Evolutionary conservation across 1,284 basidiomycete species (phyloP).

Genomic region (Ganoderma lucidum): DNA sequence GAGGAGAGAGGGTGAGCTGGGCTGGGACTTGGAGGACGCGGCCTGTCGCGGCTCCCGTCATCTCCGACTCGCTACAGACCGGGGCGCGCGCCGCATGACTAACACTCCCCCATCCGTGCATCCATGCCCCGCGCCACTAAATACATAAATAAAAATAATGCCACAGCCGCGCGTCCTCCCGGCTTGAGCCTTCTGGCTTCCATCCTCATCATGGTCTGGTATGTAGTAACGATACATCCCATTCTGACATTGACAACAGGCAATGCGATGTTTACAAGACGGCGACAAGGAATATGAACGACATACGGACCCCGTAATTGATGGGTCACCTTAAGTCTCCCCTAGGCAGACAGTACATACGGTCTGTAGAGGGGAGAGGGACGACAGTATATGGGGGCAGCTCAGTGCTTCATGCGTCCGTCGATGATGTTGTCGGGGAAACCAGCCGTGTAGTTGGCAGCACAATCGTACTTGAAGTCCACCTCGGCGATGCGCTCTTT

Average conservation of each 20-base stretch:
- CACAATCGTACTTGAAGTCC: constrained; percentile 36
- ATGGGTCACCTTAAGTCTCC: no score
- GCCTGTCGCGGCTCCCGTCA: constrained; percentile 2
- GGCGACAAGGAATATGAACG: not conserved
- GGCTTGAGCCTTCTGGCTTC: not conserved
- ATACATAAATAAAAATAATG: no score
- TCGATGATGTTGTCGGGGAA: constrained; percentile 33
- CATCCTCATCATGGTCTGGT: not conserved
- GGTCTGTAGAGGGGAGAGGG: no score
- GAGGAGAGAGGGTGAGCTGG: constrained; percentile 26
- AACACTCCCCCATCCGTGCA: constrained; percentile 27
- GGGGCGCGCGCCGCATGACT: constrained; percentile 34
- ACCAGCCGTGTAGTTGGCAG: constrained; percentile 34
- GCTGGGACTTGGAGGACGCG: constrained; percentile 15
- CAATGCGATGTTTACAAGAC: not conserved
- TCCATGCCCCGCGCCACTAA: no score
- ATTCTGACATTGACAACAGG: not conserved
- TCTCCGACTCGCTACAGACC: constrained; percentile 12
- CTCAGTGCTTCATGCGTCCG: constrained; percentile 31
- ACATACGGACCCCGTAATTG: not conserved
- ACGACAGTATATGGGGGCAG: no score
- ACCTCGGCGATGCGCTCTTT: constrained; percentile 37
- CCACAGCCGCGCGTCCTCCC: constrained; percentile 3
- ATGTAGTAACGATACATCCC: not conserved
- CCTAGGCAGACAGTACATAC: no score